Base-by-base conservation (phyloP, 106 monocot species). In the Dioscorea zingiberensis region DNA sequence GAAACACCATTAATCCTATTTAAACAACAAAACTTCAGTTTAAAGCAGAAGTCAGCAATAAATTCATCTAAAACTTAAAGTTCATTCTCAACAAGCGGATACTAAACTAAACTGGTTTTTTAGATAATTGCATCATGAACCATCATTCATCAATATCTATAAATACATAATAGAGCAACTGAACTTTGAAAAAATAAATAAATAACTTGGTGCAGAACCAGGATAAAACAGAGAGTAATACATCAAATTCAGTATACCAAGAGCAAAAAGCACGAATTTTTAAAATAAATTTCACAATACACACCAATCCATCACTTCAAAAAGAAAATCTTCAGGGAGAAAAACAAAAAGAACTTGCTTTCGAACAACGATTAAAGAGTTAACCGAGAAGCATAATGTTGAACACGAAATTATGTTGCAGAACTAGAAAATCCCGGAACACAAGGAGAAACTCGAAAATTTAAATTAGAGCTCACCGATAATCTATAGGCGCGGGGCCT, bases 401-500 rank as follows among this genome's bases (percentile, higher is more conserved):
- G 2, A 18, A 51, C 51, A 22, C 5, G 13, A 22, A 13, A 19
- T 58, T 24, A 19, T 0, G 2, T 23, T 13, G 24, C 22, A 58
- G 21, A 60, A 28, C 21, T 48, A 7, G 27, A 4, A 5, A 22
- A 23, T 21, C 17, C 12, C 3, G 10, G 23, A 71, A 32, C 13
- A 19, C 16, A 32, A 44, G 15, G 14, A 22, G 22, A 19, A 13
- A 60, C 6, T 0, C 38, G 10, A 7, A 49, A 44, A 68, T 1
- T 17, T 0, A 19, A 19, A 21, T 7, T 38, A 12, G 27, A 3
- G 63, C 32, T 9, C 53, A 77, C 73, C 65, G 54, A 64, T 82
- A 77, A 32, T 77, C 80, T 7, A 80, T 54, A 24, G 70, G 10
- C 13, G 82, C 17, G 6, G 82, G 65, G 5, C 64, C 60, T 17